Percentiles rank a stretch among this genome's conserved stretches.
Conservation (phyloP, 768 basidiomycete species). For the Psilocybe tampanensis region DNA sequence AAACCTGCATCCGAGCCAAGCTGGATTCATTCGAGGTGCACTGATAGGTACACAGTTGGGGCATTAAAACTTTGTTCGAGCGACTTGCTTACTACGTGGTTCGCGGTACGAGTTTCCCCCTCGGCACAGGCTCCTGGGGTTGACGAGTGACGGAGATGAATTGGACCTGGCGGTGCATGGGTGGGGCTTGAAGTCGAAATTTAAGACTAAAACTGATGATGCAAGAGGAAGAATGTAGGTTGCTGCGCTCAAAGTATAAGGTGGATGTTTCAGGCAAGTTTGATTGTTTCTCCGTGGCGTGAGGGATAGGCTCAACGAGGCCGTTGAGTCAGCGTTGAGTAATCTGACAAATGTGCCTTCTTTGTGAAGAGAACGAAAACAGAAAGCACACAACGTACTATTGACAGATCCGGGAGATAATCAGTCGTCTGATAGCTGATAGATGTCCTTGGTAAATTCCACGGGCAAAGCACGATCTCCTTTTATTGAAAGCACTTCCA, state of each 20-base stretch:
- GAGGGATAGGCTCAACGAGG: not conserved
- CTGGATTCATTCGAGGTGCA: not conserved
- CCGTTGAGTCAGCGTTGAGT: too few relatives aligned
- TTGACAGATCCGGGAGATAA: too few relatives aligned
- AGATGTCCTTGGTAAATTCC: too few relatives aligned
- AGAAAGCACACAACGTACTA: too few relatives aligned
- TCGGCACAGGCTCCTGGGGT: not conserved
- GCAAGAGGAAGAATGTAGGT: not conserved
- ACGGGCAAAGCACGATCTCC: too few relatives aligned
- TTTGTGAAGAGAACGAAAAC: too few relatives aligned
- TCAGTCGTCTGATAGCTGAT: too few relatives aligned
- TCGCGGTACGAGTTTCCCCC: not conserved
- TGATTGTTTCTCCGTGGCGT: not conserved
- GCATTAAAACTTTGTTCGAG: too few relatives aligned
- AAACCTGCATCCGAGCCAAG: too few relatives aligned
- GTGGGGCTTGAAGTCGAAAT: not conserved
- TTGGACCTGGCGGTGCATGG: not conserved
- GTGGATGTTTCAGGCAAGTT: not conserved
- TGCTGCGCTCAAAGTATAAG: not conserved
- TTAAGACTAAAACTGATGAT: not conserved
- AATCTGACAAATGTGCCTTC: too few relatives aligned
- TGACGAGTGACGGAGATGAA: not conserved
- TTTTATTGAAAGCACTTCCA: too few relatives aligned
- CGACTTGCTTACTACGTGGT: too few relatives aligned
- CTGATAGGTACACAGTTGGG: not conserved